Evolutionary conservation across 768 basidiomycete genomes (phyloP), one percentile per base, ranked within the genome.

Genomic region (Leucosporidium creatinivorum): DNA sequence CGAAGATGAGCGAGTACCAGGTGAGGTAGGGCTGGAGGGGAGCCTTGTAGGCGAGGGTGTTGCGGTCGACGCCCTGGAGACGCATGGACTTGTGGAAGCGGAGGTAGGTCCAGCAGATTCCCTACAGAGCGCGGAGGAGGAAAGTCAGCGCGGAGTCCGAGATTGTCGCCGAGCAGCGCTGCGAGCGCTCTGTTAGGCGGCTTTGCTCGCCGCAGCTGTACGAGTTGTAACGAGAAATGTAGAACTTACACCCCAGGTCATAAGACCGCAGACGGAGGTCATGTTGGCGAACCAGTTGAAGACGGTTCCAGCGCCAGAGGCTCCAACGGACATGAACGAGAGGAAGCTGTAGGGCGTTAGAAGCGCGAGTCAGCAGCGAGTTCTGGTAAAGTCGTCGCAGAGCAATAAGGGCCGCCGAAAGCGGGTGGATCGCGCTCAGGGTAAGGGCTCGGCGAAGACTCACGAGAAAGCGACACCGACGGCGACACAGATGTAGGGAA

Each of bases 1-100:
- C 76, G 85, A 87, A 87, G 77, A 83, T 82, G 61, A 87, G 78
- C 28, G 85, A 88, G 84, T 87, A 88, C 76, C 84, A 85, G 21
- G 87, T 79, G 47, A 88, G 77, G 71, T 83, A 89, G 0, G 88
- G 88, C 65, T 78, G 76, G 66, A 80, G 67, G 33, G 74, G 76
- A 17, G 76, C 72, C 60, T 73, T 76, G 77, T 77, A 81, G n/a
- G 77, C 76, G 31, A 80, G 73, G 51, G 75, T 75, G 62, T 72
- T 76, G 33, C 84, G 82, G 73, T 84, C 85, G 85, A 79, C 75
- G 50, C 76, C 76, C 67, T 80, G 79, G 15, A 30, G 59, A 23
- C 56, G 26, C 31, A 72, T 47, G 4, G 64, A 67, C n/a, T 25
- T 19, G 60, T 60, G 52, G 21, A 44, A 72, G 17, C 61, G 58